phyloP scores from a whole-genome alignment of 1,139 yeast genomes.

The Debaryomyces fabryi region DNA sequence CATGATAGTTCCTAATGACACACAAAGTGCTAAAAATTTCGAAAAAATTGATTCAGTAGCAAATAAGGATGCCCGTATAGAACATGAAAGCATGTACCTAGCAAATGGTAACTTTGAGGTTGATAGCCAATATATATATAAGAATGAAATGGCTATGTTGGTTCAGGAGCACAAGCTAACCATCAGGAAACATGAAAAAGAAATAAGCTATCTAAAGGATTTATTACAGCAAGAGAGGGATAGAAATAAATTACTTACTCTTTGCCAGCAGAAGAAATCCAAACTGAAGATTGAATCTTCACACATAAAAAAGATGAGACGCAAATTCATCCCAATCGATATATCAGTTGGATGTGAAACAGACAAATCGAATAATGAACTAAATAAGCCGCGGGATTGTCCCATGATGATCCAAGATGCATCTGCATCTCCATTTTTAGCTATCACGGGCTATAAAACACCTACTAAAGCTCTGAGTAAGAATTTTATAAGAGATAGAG shows the following conservation, averaged over 20 bases:
- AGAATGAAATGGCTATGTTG: conserved; percentile 31
- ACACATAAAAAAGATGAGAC: conserved; percentile 14
- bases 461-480: neutral
- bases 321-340: conserved; percentile 24
- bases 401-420: neutral
- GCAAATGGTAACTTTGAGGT: neutral
- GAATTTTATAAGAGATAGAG: neutral
- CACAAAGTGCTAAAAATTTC: neutral
- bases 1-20: neutral
- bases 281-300: neutral
- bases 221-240: conserved; percentile 29
- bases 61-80: neutral
- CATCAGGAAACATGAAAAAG: conserved; percentile 31
- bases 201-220: conserved; percentile 28
- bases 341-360: conserved; percentile 11
- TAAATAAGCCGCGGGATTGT: neutral
- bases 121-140: neutral
- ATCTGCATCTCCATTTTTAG: neutral
- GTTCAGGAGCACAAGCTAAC: conserved; percentile 29
- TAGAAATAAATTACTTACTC: conserved; percentile 11
- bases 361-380: neutral
- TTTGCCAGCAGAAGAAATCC: neutral
- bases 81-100: neutral
- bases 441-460: neutral
- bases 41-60: neutral